These are phyloP conservation scores for Cryptococcus sp. DNA, from an alignment of 1,284 basidiomycete genomes.

Conservation along the genomic window DNA sequence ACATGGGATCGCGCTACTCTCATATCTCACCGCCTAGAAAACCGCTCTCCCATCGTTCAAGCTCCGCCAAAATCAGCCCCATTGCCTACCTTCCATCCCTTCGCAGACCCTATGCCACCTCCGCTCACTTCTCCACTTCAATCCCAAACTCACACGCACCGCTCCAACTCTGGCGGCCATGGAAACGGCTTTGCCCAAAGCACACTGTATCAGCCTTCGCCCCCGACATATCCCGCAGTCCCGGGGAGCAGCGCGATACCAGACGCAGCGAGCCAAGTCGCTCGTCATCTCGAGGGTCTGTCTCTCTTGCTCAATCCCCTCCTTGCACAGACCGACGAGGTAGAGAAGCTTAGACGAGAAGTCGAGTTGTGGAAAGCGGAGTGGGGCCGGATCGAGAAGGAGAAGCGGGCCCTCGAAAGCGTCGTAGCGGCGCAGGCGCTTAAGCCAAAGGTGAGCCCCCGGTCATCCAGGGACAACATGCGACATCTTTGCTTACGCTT, in stretches of 20 bases:
- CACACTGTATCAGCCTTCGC: neutral
- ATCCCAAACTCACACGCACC: neutral
- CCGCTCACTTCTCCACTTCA: conserved; percentile 7
- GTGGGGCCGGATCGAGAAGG: conserved; percentile 33
- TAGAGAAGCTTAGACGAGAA: conserved; percentile 45
- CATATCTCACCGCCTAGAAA: neutral
- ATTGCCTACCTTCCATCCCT: conserved; percentile 12
- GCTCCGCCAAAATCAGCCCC: conserved; percentile 6
- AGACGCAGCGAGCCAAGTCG: conserved; percentile 22
- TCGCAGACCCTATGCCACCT: conserved; percentile 3
- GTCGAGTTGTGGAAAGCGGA: conserved; percentile 43
- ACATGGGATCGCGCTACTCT: conserved; percentile 4
- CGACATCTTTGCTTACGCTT: neutral
- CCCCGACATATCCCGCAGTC: neutral
- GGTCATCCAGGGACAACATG: too few relatives aligned
- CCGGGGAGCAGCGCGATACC: too few relatives aligned
- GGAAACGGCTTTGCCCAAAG: neutral
- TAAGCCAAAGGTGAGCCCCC: too few relatives aligned
- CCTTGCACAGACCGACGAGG: conserved; percentile 29
- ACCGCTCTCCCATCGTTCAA: conserved; percentile 14
- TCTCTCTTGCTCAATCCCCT: conserved; percentile 27
- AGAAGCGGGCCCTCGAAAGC: conserved; percentile 34
- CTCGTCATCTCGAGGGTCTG: conserved; percentile 32
- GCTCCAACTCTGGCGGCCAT: neutral
- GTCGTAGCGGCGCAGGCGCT: conserved; percentile 17